Percentiles rank a stretch among this genome's conserved stretches.
These are phyloP conservation scores for Spathaspora arborariae DNA, from an alignment of 805 yeast species.

Conservation along the genomic window DNA sequence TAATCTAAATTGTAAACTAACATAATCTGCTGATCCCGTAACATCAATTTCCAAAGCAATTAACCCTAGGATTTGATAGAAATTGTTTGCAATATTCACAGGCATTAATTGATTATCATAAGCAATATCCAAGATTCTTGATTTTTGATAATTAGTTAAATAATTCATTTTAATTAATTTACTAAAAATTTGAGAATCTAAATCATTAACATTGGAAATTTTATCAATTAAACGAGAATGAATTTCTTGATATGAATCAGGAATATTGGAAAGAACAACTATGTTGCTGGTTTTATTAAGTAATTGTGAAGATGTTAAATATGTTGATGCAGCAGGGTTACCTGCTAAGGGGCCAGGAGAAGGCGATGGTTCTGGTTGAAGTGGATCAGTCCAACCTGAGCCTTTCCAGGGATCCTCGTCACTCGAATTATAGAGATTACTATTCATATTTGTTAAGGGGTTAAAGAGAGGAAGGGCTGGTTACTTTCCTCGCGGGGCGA, in stretches of 20 bases:
- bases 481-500: too few relatives aligned
- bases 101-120: slow-evolving; percentile 36
- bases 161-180: slow-evolving; percentile 23
- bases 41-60: slow-evolving; percentile 39
- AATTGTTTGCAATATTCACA: slow-evolving; percentile 22
- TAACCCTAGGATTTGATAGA: slow-evolving; percentile 36
- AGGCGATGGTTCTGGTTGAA: background rate
- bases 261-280: slow-evolving; percentile 15
- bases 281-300: background rate
- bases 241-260: slow-evolving; percentile 26
- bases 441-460: slow-evolving; percentile 1
- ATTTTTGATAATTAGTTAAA: slow-evolving; percentile 28
- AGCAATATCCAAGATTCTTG: slow-evolving; percentile 29
- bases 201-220: slow-evolving; percentile 21
- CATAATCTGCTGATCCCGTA: slow-evolving; percentile 41
- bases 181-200: slow-evolving; percentile 25
- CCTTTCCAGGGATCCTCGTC: slow-evolving; percentile 3
- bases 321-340: slow-evolving; percentile 8
- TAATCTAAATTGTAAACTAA: slow-evolving; percentile 36
- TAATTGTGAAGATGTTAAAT: slow-evolving; percentile 25
- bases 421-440: background rate
- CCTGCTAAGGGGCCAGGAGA: background rate
- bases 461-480: too few relatives aligned
- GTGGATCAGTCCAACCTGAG: slow-evolving; percentile 1
- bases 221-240: slow-evolving; percentile 14